Percentiles rank a stretch among this genome's conserved stretches.
Evolutionary conservation across 2,329 filamentous ascomycete species (phyloP).

Genomic region (Dactylella cylindrospora): DNA sequence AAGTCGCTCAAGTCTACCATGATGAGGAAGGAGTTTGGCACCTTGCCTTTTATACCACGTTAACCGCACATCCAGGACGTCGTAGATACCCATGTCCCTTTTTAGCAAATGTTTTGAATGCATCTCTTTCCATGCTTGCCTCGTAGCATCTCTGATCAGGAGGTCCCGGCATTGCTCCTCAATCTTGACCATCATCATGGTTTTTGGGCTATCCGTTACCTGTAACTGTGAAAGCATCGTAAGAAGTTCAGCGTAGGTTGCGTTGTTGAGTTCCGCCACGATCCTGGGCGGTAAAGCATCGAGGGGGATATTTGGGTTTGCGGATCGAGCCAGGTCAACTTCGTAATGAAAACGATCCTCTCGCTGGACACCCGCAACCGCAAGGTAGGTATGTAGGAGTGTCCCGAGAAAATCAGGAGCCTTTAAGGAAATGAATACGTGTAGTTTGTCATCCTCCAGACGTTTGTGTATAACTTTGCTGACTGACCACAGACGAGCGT

Average conservation of each 20-base stretch:
- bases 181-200: constrained; percentile 11
- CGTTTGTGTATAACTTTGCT: constrained; percentile 49
- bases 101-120: constrained; percentile 28
- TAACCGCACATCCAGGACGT: constrained; percentile 48
- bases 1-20: constrained; percentile 48
- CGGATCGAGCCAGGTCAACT: constrained; percentile 52
- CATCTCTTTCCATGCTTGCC: constrained; percentile 26
- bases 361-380: constrained; percentile 53
- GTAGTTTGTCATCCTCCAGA: constrained; percentile 47
- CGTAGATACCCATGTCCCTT: constrained; percentile 46
- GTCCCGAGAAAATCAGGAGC: constrained; percentile 54
- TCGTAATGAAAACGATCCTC: constrained; percentile 54
- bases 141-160: constrained; percentile 28
- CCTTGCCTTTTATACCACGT: constrained; percentile 46
- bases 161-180: constrained; percentile 23
- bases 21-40: constrained; percentile 45
- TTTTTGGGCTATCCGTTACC: constrained; percentile 23
- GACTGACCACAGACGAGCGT: constrained; percentile 53
- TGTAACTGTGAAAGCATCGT: constrained; percentile 31
- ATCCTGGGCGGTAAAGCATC: constrained; percentile 26
- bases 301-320: constrained; percentile 4
- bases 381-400: constrained; percentile 56
- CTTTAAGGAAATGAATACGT: constrained; percentile 55
- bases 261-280: constrained; percentile 31
- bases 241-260: constrained; percentile 32